Evolutionary conservation across 116 monocot species (phyloP).

Genomic region (Iris pallida): DNA sequence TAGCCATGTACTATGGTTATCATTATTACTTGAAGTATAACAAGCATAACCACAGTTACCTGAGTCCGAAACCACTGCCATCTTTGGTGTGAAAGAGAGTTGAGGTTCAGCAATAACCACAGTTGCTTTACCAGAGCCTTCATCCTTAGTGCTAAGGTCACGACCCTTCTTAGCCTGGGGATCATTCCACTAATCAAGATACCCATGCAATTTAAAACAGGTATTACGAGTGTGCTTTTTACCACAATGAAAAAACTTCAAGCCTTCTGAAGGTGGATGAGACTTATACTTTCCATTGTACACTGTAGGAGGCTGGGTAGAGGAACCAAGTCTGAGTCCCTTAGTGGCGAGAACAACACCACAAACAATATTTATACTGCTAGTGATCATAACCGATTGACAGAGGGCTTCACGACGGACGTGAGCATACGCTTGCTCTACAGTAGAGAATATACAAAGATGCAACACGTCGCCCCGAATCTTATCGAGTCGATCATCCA

Average conservation of each 20-base stretch:
- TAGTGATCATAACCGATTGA: not conserved
- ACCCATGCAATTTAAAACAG: conserved; percentile 28
- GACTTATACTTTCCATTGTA: not conserved
- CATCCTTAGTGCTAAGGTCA: not conserved
- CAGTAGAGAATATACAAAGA: not conserved
- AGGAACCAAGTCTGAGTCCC: too few relatives aligned
- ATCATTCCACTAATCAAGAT: conserved; percentile 22
- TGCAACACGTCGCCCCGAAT: not conserved
- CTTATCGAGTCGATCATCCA: conserved; percentile 3
- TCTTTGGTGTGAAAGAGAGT: not conserved
- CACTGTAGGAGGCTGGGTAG: too few relatives aligned
- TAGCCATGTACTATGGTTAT: conserved; percentile 7
- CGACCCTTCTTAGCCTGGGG: too few relatives aligned
- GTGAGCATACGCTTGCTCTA: conserved; percentile 8
- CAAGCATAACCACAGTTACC: conserved; percentile 1
- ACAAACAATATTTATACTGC: too few relatives aligned
- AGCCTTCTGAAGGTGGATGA: not conserved
- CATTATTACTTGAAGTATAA: not conserved
- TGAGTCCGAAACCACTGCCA: not conserved
- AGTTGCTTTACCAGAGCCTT: not conserved
- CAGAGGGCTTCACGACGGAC: conserved; percentile 1
- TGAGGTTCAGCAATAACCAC: not conserved
- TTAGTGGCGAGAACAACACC: not conserved
- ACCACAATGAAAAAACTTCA: conserved; percentile 9
- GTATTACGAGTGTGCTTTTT: conserved; percentile 8